Evolutionary conservation across 1,139 yeast genomes (phyloP).

Genomic region (Nakaseomyces uthaithaninus): DNA sequence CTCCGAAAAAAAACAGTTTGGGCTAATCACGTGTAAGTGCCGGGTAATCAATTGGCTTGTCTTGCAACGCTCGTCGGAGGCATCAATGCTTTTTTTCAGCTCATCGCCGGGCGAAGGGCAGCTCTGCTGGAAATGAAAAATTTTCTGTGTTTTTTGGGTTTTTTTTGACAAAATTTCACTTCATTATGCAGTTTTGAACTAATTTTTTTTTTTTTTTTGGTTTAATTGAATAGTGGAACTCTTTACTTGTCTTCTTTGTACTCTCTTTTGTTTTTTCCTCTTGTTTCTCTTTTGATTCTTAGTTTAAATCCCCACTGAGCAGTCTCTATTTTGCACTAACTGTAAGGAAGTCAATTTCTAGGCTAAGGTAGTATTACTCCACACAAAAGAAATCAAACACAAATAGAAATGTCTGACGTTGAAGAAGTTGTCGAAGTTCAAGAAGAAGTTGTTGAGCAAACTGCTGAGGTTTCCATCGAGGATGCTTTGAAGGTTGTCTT

Average conservation of each 20-base stretch:
- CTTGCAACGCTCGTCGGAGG: no score
- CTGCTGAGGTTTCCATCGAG: slow-evolving; percentile 89
- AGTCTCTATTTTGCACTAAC: slow-evolving; percentile 39
- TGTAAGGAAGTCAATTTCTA: slow-evolving; percentile 73
- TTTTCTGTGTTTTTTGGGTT: no score
- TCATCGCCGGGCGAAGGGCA: no score
- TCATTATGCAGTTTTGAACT: not conserved
- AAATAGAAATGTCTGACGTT: slow-evolving; percentile 65
- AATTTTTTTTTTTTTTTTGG: not conserved
- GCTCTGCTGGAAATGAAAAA: no score
- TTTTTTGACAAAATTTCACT: no score
- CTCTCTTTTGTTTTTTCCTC: not conserved
- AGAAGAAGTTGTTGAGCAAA: slow-evolving; percentile 81
- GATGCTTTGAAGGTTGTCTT: slow-evolving; percentile 98
- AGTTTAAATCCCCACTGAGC: slow-evolving; percentile 52
- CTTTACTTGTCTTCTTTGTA: no score
- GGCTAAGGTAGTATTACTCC: slow-evolving; percentile 12
- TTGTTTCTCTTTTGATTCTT: not conserved
- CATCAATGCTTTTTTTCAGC: no score
- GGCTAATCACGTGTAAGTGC: no score
- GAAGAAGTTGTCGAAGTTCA: slow-evolving; percentile 66
- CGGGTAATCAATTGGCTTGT: no score
- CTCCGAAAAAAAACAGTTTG: no score
- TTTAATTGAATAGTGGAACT: not conserved
- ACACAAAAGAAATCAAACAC: slow-evolving; percentile 20